phyloP scores from a whole-genome alignment of 2,329 filamentous ascomycete species.

The Thelonectria olida region DNA sequence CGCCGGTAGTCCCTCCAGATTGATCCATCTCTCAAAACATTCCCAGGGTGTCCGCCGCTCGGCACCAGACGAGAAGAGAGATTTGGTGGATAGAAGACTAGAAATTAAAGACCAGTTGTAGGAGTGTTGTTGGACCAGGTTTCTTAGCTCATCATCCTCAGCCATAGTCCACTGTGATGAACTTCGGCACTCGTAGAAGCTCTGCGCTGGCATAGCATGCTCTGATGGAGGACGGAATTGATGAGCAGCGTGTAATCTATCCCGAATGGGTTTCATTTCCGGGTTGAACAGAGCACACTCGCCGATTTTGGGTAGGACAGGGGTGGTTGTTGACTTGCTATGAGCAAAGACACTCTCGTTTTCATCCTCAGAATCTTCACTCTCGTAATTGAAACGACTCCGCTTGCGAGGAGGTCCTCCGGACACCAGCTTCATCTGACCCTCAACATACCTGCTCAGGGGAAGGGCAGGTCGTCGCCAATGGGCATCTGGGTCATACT shows the following conservation, averaged over 20 bases:
- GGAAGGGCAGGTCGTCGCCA: constrained; percentile 84
- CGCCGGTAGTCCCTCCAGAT: constrained; percentile 86
- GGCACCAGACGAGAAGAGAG: constrained; percentile 82
- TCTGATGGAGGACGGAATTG: constrained; percentile 94
- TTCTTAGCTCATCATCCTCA: constrained; percentile 90
- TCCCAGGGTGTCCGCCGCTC: constrained; percentile 97
- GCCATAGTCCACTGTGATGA: constrained; percentile 91
- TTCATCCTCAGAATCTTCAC: constrained; percentile 75
- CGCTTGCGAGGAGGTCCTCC: constrained; percentile 76
- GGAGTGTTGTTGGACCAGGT: constrained; percentile 87
- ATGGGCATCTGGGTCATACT: constrained; percentile 72
- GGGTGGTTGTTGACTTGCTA: constrained; percentile 55
- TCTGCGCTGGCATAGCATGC: constrained; percentile 86
- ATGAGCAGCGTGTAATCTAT: constrained; percentile 89
- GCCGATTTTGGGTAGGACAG: constrained; percentile 73
- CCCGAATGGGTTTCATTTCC: constrained; percentile 88
- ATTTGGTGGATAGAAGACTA: constrained; percentile 77
- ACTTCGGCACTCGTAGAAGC: constrained; percentile 87
- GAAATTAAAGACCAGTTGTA: constrained; percentile 99
- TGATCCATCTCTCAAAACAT: constrained; percentile 97
- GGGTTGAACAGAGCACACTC: constrained; percentile 89
- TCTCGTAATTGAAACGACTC: constrained; percentile 83
- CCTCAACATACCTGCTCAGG: constrained; percentile 86
- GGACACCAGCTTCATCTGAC: constrained; percentile 76
- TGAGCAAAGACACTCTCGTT: constrained; percentile 64